phyloP scores from a whole-genome alignment of 495 filamentous ascomycete species.

The Echria macrotheca region DNA sequence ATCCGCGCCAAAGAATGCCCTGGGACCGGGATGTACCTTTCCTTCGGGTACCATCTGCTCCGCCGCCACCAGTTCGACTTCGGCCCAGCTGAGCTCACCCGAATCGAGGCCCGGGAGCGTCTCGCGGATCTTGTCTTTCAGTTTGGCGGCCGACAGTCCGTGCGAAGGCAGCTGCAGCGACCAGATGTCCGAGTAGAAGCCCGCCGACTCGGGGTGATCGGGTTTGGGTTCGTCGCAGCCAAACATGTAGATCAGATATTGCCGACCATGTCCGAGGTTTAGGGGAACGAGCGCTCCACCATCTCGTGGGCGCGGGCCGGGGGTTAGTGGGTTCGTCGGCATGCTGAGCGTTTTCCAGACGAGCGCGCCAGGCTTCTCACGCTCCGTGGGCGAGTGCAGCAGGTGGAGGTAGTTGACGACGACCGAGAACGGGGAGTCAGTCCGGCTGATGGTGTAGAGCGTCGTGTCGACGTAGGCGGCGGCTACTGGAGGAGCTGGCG shows the following conservation, averaged over 20 bases:
- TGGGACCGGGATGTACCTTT: slow-evolving; percentile 49
- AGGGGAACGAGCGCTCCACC: slow-evolving; percentile 43
- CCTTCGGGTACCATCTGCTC: slow-evolving; percentile 36
- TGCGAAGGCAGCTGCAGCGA: slow-evolving; percentile 45
- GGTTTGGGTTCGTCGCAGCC: slow-evolving; percentile 24
- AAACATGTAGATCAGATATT: slow-evolving; percentile 50
- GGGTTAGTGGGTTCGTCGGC: slow-evolving; percentile 42
- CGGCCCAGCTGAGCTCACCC: slow-evolving; percentile 41
- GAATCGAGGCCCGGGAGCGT: slow-evolving; percentile 32
- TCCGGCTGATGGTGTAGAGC: slow-evolving; percentile 40
- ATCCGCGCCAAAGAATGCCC: slow-evolving; percentile 42
- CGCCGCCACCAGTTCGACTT: slow-evolving; percentile 41
- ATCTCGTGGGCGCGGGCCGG: slow-evolving; percentile 39
- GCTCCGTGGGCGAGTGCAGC: slow-evolving; percentile 22
- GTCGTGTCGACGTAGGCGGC: slow-evolving; percentile 36
- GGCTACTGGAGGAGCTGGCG: slow-evolving; percentile 28
- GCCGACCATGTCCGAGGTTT: slow-evolving; percentile 44
- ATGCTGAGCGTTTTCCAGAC: slow-evolving; percentile 41
- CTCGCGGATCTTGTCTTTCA: slow-evolving; percentile 45
- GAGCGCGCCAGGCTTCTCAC: slow-evolving; percentile 22
- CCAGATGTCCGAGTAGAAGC: slow-evolving; percentile 44
- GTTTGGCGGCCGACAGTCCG: slow-evolving; percentile 40
- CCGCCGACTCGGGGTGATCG: neutral
- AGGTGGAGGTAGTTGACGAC: slow-evolving; percentile 40
- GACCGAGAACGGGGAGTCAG: slow-evolving; percentile 20